Percentiles rank a stretch among this genome's conserved stretches.
Conservation (phyloP, 306 rosid species). For the Purshia tridentata region DNA sequence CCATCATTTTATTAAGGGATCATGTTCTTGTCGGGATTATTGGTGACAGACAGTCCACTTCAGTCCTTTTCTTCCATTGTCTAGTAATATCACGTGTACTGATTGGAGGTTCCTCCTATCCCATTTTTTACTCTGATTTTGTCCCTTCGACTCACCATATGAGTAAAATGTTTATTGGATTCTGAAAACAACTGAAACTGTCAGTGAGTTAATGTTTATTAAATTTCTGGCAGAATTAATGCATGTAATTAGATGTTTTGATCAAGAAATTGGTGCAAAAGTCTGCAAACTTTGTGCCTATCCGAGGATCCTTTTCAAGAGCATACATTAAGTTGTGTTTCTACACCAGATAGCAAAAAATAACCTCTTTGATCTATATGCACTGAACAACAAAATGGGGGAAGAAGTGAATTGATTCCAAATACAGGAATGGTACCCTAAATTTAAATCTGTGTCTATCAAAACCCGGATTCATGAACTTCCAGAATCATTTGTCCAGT, state of each 20-base stretch:
- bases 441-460: conserved; percentile 58
- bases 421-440: conserved; percentile 81
- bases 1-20: conserved; percentile 10
- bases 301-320: too few species aligned
- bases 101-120: too few species aligned
- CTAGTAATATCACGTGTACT: conserved; percentile 5
- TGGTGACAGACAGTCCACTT: conserved; percentile 8
- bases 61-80: neutral
- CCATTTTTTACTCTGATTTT: too few species aligned
- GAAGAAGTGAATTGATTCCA: conserved; percentile 66
- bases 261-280: too few species aligned
- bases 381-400: conserved; percentile 34
- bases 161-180: too few species aligned
- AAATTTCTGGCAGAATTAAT: too few species aligned
- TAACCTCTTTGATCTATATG: conserved; percentile 9
- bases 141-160: too few species aligned
- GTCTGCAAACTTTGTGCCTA: too few species aligned
- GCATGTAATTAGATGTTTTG: too few species aligned
- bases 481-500: conserved; percentile 62
- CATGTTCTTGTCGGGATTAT: conserved; percentile 18
- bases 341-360: conserved; percentile 23
- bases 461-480: conserved; percentile 64
- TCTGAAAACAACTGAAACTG: too few species aligned
- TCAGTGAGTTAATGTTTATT: too few species aligned
- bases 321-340: too few species aligned